These are phyloP conservation scores for Craspedostauros australis DNA, from an alignment of 108 stramenopile genomes.

Conservation along the genomic window DNA sequence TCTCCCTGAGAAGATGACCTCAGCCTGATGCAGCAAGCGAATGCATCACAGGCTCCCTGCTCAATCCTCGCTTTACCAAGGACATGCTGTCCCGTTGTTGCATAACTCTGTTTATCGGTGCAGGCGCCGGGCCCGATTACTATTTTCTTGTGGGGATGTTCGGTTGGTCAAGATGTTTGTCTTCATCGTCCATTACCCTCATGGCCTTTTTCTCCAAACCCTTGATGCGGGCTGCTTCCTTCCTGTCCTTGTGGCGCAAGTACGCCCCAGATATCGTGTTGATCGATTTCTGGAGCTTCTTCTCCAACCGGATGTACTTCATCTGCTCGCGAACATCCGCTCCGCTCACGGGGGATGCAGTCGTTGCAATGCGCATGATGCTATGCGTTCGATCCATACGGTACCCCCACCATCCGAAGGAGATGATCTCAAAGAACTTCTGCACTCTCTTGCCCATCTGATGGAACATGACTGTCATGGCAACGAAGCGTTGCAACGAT, in stretches of 20 bases:
- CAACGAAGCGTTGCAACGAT: slow-evolving; percentile 67
- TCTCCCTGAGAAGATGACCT: too few species aligned
- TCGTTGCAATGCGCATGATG: slow-evolving; percentile 66
- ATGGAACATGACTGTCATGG: slow-evolving; percentile 83
- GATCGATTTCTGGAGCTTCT: slow-evolving; percentile 53
- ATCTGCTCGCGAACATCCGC: slow-evolving; percentile 64
- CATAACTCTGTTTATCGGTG: too few species aligned
- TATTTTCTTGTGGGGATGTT: too few species aligned
- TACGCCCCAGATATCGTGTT: slow-evolving; percentile 44
- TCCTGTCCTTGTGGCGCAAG: slow-evolving; percentile 5
- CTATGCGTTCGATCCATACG: slow-evolving; percentile 60
- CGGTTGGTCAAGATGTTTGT: too few species aligned
- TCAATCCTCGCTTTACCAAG: too few species aligned
- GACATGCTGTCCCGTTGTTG: too few species aligned
- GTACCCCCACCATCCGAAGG: slow-evolving; percentile 54
- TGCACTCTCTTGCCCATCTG: slow-evolving; percentile 66
- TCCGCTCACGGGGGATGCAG: slow-evolving; percentile 64
- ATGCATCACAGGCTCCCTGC: too few species aligned
- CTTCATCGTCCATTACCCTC: too few species aligned
- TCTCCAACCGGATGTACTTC: slow-evolving; percentile 42
- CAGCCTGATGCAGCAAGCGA: too few species aligned
- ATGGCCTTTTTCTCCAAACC: not conserved
- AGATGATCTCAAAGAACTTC: slow-evolving; percentile 45
- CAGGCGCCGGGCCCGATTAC: too few species aligned
- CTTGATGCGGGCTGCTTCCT: not conserved